phyloP scores from a whole-genome alignment of 768 basidiomycete species.

The Mycena rosella region DNA sequence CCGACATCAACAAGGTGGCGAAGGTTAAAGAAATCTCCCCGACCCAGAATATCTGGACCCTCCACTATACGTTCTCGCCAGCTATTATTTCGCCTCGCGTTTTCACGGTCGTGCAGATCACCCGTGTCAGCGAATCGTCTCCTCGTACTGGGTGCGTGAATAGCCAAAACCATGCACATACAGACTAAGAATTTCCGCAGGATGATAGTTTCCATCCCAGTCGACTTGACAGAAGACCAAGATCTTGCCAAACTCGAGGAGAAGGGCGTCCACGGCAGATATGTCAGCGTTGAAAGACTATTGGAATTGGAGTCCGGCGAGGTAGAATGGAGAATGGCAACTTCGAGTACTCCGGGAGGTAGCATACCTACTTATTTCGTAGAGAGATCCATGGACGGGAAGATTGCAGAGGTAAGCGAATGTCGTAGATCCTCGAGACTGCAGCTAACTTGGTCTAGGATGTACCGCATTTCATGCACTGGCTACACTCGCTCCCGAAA shows the following conservation, averaged over 20 bases:
- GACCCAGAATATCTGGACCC: conserved; percentile 75
- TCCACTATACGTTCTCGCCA: conserved; percentile 79
- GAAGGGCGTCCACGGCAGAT: conserved; percentile 74
- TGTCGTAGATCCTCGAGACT: background rate
- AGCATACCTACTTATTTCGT: conserved; percentile 74
- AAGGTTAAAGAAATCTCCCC: conserved; percentile 73
- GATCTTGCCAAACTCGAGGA: conserved; percentile 73
- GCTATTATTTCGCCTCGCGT: conserved; percentile 75
- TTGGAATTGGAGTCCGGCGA: conserved; percentile 71
- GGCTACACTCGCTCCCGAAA: conserved; percentile 60
- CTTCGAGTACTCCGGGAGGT: conserved; percentile 79
- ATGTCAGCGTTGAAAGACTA: conserved; percentile 77
- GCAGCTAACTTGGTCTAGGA: conserved; percentile 57
- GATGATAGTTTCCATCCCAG: conserved; percentile 73
- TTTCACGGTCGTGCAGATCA: conserved; percentile 82
- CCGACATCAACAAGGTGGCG: conserved; percentile 63
- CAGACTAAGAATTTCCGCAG: conserved; percentile 40
- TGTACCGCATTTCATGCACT: conserved; percentile 78
- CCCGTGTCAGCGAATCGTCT: conserved; percentile 60
- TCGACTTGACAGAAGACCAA: conserved; percentile 71
- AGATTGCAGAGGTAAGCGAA: conserved; percentile 68
- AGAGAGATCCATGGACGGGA: conserved; percentile 70
- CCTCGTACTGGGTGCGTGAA: conserved; percentile 72
- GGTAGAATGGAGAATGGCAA: conserved; percentile 87
- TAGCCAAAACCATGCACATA: conserved; percentile 17